A percentile compares a stretch with the other conserved stretches of the same genome.
phyloP scores from a whole-genome alignment of 148 eudicot species.

The Oxyria digyna region DNA sequence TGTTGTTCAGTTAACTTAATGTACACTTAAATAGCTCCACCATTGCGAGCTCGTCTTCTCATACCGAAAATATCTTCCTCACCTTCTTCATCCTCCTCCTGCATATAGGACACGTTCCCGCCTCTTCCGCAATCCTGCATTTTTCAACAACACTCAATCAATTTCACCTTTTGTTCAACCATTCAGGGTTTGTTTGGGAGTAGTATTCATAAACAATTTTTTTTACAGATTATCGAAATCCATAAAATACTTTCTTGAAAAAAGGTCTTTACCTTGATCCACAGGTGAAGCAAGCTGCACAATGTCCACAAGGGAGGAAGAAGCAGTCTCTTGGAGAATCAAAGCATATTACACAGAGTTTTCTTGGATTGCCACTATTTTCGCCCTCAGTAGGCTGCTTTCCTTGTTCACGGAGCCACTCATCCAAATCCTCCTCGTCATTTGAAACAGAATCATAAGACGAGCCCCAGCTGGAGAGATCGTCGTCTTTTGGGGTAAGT shows the following conservation, averaged over 20 bases:
- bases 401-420: conserved; percentile 16
- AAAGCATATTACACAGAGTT: conserved; percentile 38
- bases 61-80: conserved; percentile 57
- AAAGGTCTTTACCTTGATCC: conserved; percentile 32
- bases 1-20: not conserved
- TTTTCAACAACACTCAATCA: not conserved
- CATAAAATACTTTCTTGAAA: too few species aligned
- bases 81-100: conserved; percentile 63
- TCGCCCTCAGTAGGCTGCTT: conserved; percentile 21
- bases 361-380: conserved; percentile 15
- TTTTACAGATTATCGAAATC: too few species aligned
- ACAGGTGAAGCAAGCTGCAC: conserved; percentile 46
- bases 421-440: conserved; percentile 39
- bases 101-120: conserved; percentile 60
- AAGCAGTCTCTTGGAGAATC: conserved; percentile 46
- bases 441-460: conserved; percentile 39
- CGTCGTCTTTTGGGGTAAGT: conserved; percentile 31
- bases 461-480: conserved; percentile 36
- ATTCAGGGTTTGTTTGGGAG: too few species aligned
- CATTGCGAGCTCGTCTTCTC: conserved; percentile 7
- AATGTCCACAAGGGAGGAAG: conserved; percentile 56
- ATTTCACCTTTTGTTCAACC: not conserved
- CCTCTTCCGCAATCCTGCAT: conserved; percentile 62
- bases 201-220: too few species aligned
- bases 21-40: not conserved